phyloP scores from a whole-genome alignment of 345 rosid genomes.

The Eucalyptus albens region DNA sequence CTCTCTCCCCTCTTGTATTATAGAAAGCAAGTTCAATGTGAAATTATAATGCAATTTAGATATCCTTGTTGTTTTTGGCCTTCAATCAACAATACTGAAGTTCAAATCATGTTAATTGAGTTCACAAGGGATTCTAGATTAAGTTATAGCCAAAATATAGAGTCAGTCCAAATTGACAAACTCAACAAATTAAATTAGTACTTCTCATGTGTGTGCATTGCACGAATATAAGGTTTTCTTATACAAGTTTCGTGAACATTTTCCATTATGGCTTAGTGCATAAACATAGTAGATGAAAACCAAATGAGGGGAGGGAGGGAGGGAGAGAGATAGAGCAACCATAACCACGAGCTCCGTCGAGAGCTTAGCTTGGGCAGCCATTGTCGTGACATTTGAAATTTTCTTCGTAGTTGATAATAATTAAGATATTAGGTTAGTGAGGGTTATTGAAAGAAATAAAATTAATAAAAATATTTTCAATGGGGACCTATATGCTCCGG shows the following conservation, averaged over 20 bases:
- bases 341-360: accelerated
- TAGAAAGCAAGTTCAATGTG: not conserved
- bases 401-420: not conserved
- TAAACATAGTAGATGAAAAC: not conserved
- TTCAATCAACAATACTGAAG: not conserved
- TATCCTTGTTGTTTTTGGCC: not conserved
- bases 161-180: not conserved
- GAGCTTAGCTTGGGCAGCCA: not conserved
- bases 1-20: not conserved
- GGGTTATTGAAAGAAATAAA: not conserved
- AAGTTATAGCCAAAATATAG: not conserved
- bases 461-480: not conserved
- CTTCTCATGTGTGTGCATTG: not conserved
- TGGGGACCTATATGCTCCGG: not conserved
- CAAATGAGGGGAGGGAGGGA: not conserved
- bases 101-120: not conserved
- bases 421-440: not conserved
- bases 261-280: not conserved
- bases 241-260: not conserved
- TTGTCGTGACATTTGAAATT: not conserved
- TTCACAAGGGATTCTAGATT: not conserved
- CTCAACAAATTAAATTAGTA: not conserved
- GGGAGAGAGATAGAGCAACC: not conserved
- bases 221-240: not conserved
- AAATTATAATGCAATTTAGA: not conserved